A percentile compares a stretch with the other conserved stretches of the same genome.
phyloP scores from a whole-genome alignment of 768 basidiomycete genomes.

The Pleurotus eryngii region DNA sequence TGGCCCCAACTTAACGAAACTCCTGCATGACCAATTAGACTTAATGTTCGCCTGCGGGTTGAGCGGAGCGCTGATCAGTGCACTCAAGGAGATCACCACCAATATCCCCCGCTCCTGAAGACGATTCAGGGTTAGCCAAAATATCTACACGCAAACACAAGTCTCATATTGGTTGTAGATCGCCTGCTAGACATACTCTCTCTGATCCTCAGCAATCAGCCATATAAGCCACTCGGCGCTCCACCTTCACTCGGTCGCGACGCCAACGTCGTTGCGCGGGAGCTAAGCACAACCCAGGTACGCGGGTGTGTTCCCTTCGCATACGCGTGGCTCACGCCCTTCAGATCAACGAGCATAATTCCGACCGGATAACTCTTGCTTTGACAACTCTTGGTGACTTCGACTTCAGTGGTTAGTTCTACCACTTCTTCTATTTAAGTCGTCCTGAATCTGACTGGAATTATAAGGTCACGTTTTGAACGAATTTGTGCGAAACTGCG shows the following conservation, averaged over 20 bases:
- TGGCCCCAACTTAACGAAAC: conserved; percentile 92
- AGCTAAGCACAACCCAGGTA: conserved; percentile 50
- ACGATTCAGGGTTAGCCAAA: conserved; percentile 77
- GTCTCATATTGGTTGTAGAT: conserved; percentile 42
- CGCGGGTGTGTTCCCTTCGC: background rate
- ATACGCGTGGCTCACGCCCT: conserved; percentile 9
- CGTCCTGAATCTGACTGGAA: background rate
- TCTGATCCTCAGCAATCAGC: conserved; percentile 72
- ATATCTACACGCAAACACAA: background rate
- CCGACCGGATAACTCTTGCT: conserved; percentile 76
- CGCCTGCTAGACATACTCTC: conserved; percentile 87
- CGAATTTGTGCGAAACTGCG: conserved; percentile 91
- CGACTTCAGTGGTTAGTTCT: conserved; percentile 80
- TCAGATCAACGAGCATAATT: conserved; percentile 52
- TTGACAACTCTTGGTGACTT: conserved; percentile 85
- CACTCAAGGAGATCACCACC: conserved; percentile 78
- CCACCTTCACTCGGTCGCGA: conserved; percentile 58
- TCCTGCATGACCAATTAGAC: conserved; percentile 94
- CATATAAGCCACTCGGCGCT: conserved; percentile 86
- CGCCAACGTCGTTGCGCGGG: conserved; percentile 49
- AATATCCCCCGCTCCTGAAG: conserved; percentile 85
- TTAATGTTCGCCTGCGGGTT: conserved; percentile 94
- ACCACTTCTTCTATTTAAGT: background rate
- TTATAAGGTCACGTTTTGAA: conserved; percentile 82
- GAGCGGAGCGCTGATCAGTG: conserved; percentile 83